phyloP scores from a whole-genome alignment of 2,329 filamentous ascomycete genomes.

The Nannizziopsis arthrosporioides region DNA sequence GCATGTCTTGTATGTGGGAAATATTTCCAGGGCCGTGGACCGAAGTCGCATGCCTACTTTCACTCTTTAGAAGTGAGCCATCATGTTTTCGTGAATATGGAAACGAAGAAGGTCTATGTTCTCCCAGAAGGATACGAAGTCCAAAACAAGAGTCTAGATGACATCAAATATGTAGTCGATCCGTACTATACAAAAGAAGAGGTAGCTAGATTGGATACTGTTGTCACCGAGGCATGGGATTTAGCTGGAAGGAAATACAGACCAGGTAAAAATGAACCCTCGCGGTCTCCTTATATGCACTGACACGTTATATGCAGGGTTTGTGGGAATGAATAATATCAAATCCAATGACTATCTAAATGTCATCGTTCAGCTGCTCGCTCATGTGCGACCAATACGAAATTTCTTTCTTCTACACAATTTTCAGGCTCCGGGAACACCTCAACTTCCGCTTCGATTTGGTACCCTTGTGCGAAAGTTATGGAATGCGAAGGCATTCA shows the following conservation, averaged over 20 bases:
- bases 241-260: constrained; percentile 74
- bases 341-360: constrained; percentile 99
- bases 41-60: constrained; percentile 93
- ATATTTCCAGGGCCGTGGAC: constrained; percentile 89
- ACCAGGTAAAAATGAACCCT: constrained; percentile 43
- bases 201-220: constrained; percentile 65
- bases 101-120: constrained; percentile 40
- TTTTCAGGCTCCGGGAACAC: constrained; percentile 48
- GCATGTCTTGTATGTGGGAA: constrained; percentile 95
- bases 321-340: constrained; percentile 99
- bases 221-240: constrained; percentile 53
- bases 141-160: constrained; percentile 82
- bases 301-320: constrained; percentile 40
- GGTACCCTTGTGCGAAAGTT: constrained; percentile 89
- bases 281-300: neutral
- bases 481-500: constrained; percentile 95
- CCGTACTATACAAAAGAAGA: constrained; percentile 71
- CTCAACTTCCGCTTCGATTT: constrained; percentile 78
- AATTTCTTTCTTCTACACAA: constrained; percentile 88
- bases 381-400: constrained; percentile 77
- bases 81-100: constrained; percentile 97
- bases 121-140: constrained; percentile 96
- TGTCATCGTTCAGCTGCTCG: constrained; percentile 79
- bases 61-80: constrained; percentile 90
- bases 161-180: constrained; percentile 96